Evolutionary conservation across 2,329 filamentous ascomycete species (phyloP).

Genomic region (Setomelanomma holmii): DNA sequence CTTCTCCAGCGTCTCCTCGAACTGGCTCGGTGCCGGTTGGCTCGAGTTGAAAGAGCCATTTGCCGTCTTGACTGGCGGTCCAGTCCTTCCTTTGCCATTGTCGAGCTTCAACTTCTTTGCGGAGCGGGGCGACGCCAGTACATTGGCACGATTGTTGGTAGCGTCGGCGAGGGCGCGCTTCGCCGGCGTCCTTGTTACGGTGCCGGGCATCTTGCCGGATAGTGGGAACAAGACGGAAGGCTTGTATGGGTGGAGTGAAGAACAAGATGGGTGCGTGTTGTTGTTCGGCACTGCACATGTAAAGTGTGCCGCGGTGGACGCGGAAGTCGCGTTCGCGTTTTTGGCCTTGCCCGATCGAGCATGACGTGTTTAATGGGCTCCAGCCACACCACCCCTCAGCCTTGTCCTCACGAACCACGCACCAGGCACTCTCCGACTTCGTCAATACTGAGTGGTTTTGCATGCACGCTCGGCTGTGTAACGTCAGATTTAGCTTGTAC

Average conservation of each 20-base stretch:
- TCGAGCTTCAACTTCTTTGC: constrained; percentile 88
- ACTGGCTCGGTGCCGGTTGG: constrained; percentile 87
- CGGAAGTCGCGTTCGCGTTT: no score
- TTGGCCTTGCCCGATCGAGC: no score
- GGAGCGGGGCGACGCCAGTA: constrained; percentile 55
- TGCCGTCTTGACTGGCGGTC: constrained; percentile 69
- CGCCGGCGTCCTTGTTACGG: constrained; percentile 45
- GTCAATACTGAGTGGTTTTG: no score
- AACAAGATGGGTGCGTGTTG: constrained; percentile 12
- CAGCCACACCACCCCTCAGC: constrained; percentile 8
- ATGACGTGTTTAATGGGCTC: constrained; percentile 27
- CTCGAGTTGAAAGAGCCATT: constrained; percentile 66
- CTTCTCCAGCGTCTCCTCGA: constrained; percentile 96
- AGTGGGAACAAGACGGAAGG: constrained; percentile 1
- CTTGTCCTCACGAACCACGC: no score
- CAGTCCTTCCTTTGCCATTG: constrained; percentile 60
- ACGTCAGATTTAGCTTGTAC: no score
- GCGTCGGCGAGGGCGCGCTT: constrained; percentile 58
- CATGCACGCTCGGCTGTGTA: no score
- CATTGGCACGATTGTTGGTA: constrained; percentile 53
- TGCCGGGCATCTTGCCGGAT: constrained; percentile 38
- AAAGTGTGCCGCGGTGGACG: constrained; percentile 18
- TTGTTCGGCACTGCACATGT: constrained; percentile 20
- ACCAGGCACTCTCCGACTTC: no score
- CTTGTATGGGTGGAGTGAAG: constrained; percentile 3